A percentile compares a stretch with the other conserved stretches of the same genome.
phyloP scores from a whole-genome alignment of 1,284 basidiomycete species.

The Marasmius tenuissimus region DNA sequence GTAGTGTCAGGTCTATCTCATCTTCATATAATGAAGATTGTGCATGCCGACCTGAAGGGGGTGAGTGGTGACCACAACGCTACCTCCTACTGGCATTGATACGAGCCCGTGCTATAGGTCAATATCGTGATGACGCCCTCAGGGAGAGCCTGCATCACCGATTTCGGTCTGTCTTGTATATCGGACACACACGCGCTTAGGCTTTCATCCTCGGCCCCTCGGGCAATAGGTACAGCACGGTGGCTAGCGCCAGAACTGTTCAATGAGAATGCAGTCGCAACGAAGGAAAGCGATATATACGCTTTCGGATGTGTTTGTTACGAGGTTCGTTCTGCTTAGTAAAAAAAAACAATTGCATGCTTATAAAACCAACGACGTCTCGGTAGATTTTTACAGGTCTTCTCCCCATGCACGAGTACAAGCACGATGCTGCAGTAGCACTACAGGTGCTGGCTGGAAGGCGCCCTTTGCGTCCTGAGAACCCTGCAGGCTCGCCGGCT shows the following conservation, averaged over 20 bases:
- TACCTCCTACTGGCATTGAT: neutral
- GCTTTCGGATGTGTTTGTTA: neutral
- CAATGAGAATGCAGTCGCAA: neutral
- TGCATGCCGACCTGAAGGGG: neutral
- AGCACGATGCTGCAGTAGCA: neutral
- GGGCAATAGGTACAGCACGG: neutral
- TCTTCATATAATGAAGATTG: neutral
- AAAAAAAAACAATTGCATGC: too few species aligned
- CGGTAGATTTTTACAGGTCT: neutral
- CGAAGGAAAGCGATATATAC: neutral
- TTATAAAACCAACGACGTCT: neutral
- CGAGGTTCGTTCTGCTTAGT: neutral
- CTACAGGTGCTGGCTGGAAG: too few species aligned
- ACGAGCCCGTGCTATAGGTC: neutral
- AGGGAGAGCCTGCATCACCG: constrained; percentile 8
- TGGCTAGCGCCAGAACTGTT: neutral
- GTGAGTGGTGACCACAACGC: neutral
- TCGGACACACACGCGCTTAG: neutral
- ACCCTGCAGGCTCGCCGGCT: neutral
- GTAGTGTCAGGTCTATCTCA: neutral
- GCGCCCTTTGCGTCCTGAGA: neutral
- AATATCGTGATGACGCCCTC: constrained; percentile 9
- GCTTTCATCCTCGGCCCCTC: neutral
- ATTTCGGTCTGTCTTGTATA: constrained; percentile 7
- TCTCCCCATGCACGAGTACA: neutral